Evolutionary conservation across 768 basidiomycete genomes (phyloP), one percentile per base, ranked within the genome.

Genomic region (Termitomyces bulborhizus): DNA sequence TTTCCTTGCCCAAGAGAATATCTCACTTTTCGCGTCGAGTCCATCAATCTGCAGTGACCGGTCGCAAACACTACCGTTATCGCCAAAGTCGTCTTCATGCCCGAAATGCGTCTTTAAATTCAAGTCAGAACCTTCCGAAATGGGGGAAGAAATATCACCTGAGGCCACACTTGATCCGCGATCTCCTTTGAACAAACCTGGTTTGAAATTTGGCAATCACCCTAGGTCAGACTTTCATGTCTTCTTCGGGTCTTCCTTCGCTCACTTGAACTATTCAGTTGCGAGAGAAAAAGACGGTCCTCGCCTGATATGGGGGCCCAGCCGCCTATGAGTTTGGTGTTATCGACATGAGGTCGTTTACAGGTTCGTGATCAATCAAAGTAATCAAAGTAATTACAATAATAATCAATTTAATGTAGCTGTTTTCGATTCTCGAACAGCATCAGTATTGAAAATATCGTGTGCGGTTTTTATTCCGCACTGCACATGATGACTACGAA

Each of bases 151-250:
- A 47, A 21, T 32, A 18, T 2, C 36, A 32, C 44, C 40, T 15
- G 36, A n/a, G 21, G 16, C 29, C 21, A 24, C 8, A 45, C 9
- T 48, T 45, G 56, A 60, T 49, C 59, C 59, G 9, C 59, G 59
- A 26, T 60, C 59, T 8, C 59, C 59, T 11, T 46, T 56, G 29
- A 39, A 24, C 13, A 21, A 29, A 46, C 21, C 36, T 32, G 31
- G 11, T 6, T 51, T 26, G 11, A 26, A 27, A 31, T 24, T 29
- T 29, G 21, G 31, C 26, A 55, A 34, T 26, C 54, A 44, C 3
- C 15, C 36, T 4, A 32, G 50, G 49, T 52, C 46, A 15, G 53
- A 46, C 9, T 24, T 31, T 51, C 16, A 8, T 16, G 21, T 31
- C 16, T 12, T 34, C 26, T 12, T 39, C 6, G 16, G n/a, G 43